phyloP scores from a whole-genome alignment of 2,329 filamentous ascomycete genomes.

The Conoideocrella luteorostrata region DNA sequence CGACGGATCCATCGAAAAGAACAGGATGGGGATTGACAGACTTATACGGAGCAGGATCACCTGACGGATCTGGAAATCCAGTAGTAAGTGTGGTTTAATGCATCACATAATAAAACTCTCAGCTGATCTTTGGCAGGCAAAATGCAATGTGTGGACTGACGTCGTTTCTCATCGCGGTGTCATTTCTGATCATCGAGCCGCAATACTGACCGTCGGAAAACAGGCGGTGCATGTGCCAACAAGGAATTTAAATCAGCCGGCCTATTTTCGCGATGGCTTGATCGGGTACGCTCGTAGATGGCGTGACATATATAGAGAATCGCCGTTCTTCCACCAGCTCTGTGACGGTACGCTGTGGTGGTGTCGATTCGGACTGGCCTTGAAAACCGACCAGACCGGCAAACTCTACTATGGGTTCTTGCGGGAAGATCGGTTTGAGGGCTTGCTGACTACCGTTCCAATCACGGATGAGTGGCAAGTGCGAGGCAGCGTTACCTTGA shows the following conservation, averaged over 20 bases:
- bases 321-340: constrained; percentile 13
- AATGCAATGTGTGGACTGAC: constrained; percentile 13
- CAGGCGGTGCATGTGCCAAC: no score
- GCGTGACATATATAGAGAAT: constrained; percentile 5
- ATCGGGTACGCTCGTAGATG: constrained; percentile 13
- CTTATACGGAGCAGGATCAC: constrained; percentile 14
- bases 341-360: constrained; percentile 12
- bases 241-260: no score
- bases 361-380: constrained; percentile 16
- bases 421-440: constrained; percentile 2
- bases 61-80: constrained; percentile 11
- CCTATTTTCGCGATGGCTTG: constrained; percentile 15
- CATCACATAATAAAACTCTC: no score
- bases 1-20: constrained; percentile 8
- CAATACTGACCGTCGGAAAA: constrained; percentile 12
- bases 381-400: constrained; percentile 14
- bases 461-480: neutral
- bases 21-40: constrained; percentile 9
- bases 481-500: neutral
- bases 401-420: constrained; percentile 15
- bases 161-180: constrained; percentile 12
- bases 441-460: neutral
- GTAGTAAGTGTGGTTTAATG: no score
- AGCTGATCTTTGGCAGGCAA: constrained; percentile 13
- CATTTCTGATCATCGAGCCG: no score